These are phyloP conservation scores for Lanmaoa rubissima DNA, from an alignment of 768 basidiomycete genomes.

Conservation along the genomic window DNA sequence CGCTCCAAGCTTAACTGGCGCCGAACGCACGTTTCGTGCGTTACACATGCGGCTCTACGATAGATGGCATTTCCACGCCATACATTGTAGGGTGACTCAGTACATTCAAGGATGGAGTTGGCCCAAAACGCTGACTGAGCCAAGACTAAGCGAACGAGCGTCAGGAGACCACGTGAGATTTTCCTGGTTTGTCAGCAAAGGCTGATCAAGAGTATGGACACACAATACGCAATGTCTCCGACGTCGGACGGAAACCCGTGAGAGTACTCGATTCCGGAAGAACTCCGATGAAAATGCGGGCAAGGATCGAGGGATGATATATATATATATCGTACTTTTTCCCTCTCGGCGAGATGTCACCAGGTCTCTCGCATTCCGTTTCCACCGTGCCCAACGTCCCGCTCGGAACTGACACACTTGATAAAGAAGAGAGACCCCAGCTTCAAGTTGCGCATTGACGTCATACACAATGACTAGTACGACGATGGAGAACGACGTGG, in stretches of 20 bases:
- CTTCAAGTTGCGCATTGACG: background rate
- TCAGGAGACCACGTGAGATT: background rate
- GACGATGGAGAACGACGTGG: background rate
- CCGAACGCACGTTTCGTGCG: no score
- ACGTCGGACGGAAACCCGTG: background rate
- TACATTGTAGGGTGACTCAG: no score
- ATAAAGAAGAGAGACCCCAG: background rate
- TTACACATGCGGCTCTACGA: no score
- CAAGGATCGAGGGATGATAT: background rate
- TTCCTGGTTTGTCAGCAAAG: background rate
- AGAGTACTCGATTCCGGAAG: background rate
- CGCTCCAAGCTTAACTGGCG: no score
- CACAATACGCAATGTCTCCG: background rate
- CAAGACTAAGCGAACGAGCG: background rate
- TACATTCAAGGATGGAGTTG: no score
- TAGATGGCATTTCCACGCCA: no score
- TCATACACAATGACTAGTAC: slow-evolving; percentile 6
- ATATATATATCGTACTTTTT: background rate
- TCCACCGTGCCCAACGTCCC: background rate
- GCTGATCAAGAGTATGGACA: background rate
- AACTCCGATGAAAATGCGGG: background rate
- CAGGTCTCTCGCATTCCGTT: background rate
- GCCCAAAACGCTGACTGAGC: background rate
- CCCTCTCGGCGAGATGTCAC: background rate
- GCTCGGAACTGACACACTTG: background rate